Evolutionary conservation across 2,329 filamentous ascomycete species (phyloP).

Genomic region (Aspergillus brasiliensis): DNA sequence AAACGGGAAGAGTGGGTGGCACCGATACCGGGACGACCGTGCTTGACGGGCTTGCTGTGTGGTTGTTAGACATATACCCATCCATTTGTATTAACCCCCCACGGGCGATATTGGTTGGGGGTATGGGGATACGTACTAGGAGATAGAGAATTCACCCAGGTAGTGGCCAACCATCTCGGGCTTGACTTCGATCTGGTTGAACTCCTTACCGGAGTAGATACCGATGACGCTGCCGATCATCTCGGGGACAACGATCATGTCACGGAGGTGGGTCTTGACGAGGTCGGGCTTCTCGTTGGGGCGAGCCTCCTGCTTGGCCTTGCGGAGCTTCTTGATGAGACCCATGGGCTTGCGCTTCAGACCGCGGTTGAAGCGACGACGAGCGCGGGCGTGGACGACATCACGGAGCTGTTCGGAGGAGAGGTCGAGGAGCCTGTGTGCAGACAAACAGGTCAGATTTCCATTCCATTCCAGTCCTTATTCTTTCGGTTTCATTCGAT

Average conservation of each 20-base stretch:
- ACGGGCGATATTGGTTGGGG: not conserved
- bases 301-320: conserved; percentile 97
- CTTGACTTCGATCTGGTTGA: conserved; percentile 99
- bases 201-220: conserved; percentile 99
- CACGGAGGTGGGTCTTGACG: conserved; percentile 98
- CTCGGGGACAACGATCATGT: conserved; percentile 99
- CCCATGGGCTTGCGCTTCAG: conserved; percentile 99
- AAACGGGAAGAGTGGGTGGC: conserved; percentile 99
- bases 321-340: conserved; percentile 99
- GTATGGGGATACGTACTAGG: conserved; percentile 73
- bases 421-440: conserved; percentile 94
- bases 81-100: not conserved
- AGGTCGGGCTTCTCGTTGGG: conserved; percentile 99
- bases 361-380: conserved; percentile 98
- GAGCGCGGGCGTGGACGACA: conserved; percentile 98
- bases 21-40: conserved; percentile 99
- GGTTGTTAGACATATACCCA: conserved; percentile 53
- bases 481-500: conserved; percentile 23
- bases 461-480: conserved; percentile 24
- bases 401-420: conserved; percentile 97
- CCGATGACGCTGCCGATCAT: conserved; percentile 99
- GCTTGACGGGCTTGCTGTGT: conserved; percentile 96
- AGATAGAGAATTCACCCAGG: conserved; percentile 99
- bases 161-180: conserved; percentile 99
- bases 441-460: conserved; percentile 33